A percentile compares a stretch with the other conserved stretches of the same genome.
Evolutionary conservation across 1,284 basidiomycete species (phyloP).

Genomic region (Testicularia cyperi): DNA sequence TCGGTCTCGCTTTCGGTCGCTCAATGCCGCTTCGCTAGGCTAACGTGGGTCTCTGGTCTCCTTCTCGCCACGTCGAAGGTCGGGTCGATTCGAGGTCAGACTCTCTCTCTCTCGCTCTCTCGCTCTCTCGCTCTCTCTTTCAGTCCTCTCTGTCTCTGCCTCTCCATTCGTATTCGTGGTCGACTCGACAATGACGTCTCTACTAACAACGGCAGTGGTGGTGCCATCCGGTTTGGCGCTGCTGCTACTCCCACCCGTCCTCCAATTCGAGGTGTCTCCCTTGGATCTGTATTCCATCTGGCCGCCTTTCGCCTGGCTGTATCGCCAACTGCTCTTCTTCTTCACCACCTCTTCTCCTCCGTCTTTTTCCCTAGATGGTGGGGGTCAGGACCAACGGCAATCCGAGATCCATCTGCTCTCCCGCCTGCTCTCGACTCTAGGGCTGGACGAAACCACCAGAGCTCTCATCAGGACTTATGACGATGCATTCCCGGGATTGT

Average conservation of each 20-base stretch:
- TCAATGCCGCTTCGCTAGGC: too few relatives aligned
- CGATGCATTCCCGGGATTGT: slow-evolving; percentile 32
- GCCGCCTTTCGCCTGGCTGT: slow-evolving; percentile 22
- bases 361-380: neutral
- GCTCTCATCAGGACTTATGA: slow-evolving; percentile 22
- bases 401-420: too few relatives aligned
- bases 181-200: slow-evolving; percentile 5
- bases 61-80: too few relatives aligned
- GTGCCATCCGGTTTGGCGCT: slow-evolving; percentile 11
- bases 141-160: too few relatives aligned
- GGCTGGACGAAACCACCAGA: neutral
- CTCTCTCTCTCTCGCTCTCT: too few relatives aligned
- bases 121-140: too few relatives aligned
- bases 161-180: too few relatives aligned
- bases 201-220: slow-evolving; percentile 8
- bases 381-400: too few relatives aligned
- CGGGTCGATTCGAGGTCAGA: too few relatives aligned
- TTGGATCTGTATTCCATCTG: slow-evolving; percentile 4
- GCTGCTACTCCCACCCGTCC: slow-evolving; percentile 14
- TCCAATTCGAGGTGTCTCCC: slow-evolving; percentile 15
- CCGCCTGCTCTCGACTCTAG: neutral
- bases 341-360: slow-evolving; percentile 2
- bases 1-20: too few relatives aligned
- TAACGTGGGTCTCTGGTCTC: too few relatives aligned
- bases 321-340: slow-evolving; percentile 8